Base-by-base conservation (phyloP, 257 asterid genomes). In the Przewalskia tangutica region DNA sequence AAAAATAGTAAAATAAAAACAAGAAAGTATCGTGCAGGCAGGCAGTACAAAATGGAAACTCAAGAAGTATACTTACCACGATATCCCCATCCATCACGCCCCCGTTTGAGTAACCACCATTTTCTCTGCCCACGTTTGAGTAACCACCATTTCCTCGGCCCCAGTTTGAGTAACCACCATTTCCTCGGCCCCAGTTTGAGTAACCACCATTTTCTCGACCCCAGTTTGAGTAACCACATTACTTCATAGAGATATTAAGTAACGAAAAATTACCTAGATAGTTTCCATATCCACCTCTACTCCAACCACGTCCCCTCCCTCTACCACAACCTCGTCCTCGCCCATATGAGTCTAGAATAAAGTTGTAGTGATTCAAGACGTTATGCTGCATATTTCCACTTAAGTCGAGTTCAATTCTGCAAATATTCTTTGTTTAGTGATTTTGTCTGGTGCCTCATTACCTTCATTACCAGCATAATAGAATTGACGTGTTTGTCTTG, bases 221-320 rank as follows among this genome's bases (percentile, higher is more conserved):
- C 2, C 0, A 38, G 40, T 38, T 38, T 38, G 40, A 38, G 40
- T 38, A 38, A 1, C 40, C 40, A 38, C 34, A 70, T 18, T 44
- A 44, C 55, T 44, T 44, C 56, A 46, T 8, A 9, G 55, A n/a
- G 36, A 18, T 8, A 32, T 67, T 4, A 40, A 40, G 77, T 40
- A 44, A 44, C 0, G 7, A 1, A 40, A 70, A 11, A 11, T 18
- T 40, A 79, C 82, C 82, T 79, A 59, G 75, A 13, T 79, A 87
- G 86, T 93, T 91, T 76, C 88, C 85, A 84, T 92, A 91, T 86
- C 97, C 98, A 86, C 96, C 98, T 88, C 96, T 90, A 90, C 87
- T 90, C 96, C 94, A 95, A 86, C 97, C 96, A 64, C 91, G 89
- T 6, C 97, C 99, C 83, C 98, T 91, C 48, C 95, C 99, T 85